These are phyloP conservation scores for Alternaria incomplexa DNA, from an alignment of 2,329 filamentous ascomycete genomes.

Conservation along the genomic window DNA sequence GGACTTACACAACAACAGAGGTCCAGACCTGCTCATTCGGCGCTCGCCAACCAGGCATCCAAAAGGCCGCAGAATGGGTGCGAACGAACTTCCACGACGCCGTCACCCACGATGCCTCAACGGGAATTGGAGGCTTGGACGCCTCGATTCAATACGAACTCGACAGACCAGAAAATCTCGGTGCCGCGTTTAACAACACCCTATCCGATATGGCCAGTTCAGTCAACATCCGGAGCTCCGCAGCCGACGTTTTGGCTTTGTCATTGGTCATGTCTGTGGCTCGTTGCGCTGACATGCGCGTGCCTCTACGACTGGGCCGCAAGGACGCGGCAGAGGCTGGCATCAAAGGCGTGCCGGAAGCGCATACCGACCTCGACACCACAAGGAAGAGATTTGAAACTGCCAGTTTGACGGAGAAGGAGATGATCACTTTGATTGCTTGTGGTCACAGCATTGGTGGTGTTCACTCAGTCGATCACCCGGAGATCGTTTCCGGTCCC, in stretches of 20 bases:
- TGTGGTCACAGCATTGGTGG: constrained; percentile 47
- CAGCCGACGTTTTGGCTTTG: constrained; percentile 43
- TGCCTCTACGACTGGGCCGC: constrained; percentile 41
- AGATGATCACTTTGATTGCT: constrained; percentile 38
- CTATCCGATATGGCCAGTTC: constrained; percentile 36
- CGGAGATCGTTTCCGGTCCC: constrained; percentile 36
- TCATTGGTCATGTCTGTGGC: constrained; percentile 38
- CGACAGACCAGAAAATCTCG: constrained; percentile 35
- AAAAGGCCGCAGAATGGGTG: constrained; percentile 37
- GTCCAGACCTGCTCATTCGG: constrained; percentile 23
- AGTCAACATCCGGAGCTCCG: constrained; percentile 24
- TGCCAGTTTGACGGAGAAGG: constrained; percentile 36
- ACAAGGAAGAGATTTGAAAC: constrained; percentile 36
- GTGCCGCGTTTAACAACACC: constrained; percentile 42
- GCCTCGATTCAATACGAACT: constrained; percentile 45
- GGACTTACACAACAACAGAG: constrained; percentile 7
- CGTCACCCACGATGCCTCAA: constrained; percentile 34
- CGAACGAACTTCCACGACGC: constrained; percentile 47
- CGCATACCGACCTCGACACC: constrained; percentile 40
- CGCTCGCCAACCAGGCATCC: constrained; percentile 21
- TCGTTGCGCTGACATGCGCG: constrained; percentile 34
- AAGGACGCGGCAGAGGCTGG: constrained; percentile 42
- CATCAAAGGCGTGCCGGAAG: constrained; percentile 38
- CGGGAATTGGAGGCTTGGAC: constrained; percentile 42
- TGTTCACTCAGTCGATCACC: constrained; percentile 41